Evolutionary conservation across 306 rosid species (phyloP), one percentile per base, ranked within the genome.

Genomic region (Spatholobus suberectus): DNA sequence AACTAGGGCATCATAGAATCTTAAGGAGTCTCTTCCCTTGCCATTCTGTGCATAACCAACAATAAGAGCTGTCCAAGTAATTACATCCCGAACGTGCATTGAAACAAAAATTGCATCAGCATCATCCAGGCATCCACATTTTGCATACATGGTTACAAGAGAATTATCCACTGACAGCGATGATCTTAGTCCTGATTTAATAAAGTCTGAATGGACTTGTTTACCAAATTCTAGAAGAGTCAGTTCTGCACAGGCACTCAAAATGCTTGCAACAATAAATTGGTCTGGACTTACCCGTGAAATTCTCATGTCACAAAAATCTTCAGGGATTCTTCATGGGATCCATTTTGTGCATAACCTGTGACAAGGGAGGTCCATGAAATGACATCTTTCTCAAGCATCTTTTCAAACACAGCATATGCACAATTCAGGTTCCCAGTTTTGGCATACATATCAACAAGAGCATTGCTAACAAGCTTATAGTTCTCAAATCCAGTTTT

Each of bases 31-130:
- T 87, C 77, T 90, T 87, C 96, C 98, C 80, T 80, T 95, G 12
- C 97, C 97, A 86, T 95, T 95, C 81, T 90, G 89, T 65, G 97
- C 98, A 88, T 95, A 92, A 61, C 99, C 98, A 82, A 93, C 94
- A 59, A 95, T 93, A 41, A 95, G 85, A 76, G 98, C 95, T 47
- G 98, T 95, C 98, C 98, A 95, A 24, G 94, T 87, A 81, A 95
- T 89, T 75, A 93, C 96, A 77, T 90, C 84, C 32, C 85, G 83
- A 41, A 40, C 81, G 72, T 44, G 85, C 99, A 93, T 93, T 2
- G 87, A 89, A 37, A 83, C 83, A 70, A 95, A 95, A 75, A 93
- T 81, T 67, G 71, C 80, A 46, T 49, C 85, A 23, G 98, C 96
- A 73, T 93, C 97, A 70, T 93, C 92, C 77, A 95, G 78, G 83